These are phyloP conservation scores for Ilyonectria mors-panacis DNA, from an alignment of 2,329 filamentous ascomycete genomes.

Conservation along the genomic window DNA sequence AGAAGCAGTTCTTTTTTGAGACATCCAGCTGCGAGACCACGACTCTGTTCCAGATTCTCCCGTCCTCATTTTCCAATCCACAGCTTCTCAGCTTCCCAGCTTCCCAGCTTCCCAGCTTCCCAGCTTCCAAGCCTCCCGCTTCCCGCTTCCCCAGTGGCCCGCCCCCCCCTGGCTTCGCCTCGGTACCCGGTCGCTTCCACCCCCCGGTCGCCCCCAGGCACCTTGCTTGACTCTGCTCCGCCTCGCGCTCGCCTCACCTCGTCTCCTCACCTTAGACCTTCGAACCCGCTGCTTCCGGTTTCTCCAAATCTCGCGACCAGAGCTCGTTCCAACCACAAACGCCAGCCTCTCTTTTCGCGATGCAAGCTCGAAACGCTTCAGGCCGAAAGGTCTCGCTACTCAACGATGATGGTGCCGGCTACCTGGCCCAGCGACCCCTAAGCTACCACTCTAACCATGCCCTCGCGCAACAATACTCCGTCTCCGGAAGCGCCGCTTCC, in stretches of 20 bases:
- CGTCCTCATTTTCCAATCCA: conserved; percentile 23
- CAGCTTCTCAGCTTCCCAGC: neutral
- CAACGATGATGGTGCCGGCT: conserved; percentile 63
- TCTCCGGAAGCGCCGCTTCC: conserved; percentile 59
- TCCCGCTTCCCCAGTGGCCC: conserved; percentile 23
- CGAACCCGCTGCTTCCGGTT: conserved; percentile 25
- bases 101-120: neutral
- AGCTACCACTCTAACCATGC: conserved; percentile 56
- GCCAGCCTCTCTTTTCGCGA: conserved; percentile 47
- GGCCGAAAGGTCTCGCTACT: conserved; percentile 73
- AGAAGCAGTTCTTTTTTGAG: neutral
- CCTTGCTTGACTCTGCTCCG: conserved; percentile 14
- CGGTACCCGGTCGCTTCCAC: conserved; percentile 22
- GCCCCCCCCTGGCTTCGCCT: conserved; percentile 17
- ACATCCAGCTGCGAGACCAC: neutral
- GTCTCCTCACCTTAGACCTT: conserved; percentile 18
- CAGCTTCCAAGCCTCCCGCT: conserved; percentile 15
- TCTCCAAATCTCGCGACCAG: conserved; percentile 17
- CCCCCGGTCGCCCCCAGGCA: conserved; percentile 20
- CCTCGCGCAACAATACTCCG: conserved; percentile 53
- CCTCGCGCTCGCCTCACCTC: conserved; percentile 26
- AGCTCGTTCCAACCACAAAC: conserved; percentile 4
- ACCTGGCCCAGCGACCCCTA: conserved; percentile 41
- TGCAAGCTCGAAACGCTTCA: conserved; percentile 70
- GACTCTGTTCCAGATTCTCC: neutral